A percentile compares a stretch with the other conserved stretches of the same genome.
These are phyloP conservation scores for Hypoxylon sp. DNA, from an alignment of 2,329 filamentous ascomycete species.

Conservation along the genomic window DNA sequence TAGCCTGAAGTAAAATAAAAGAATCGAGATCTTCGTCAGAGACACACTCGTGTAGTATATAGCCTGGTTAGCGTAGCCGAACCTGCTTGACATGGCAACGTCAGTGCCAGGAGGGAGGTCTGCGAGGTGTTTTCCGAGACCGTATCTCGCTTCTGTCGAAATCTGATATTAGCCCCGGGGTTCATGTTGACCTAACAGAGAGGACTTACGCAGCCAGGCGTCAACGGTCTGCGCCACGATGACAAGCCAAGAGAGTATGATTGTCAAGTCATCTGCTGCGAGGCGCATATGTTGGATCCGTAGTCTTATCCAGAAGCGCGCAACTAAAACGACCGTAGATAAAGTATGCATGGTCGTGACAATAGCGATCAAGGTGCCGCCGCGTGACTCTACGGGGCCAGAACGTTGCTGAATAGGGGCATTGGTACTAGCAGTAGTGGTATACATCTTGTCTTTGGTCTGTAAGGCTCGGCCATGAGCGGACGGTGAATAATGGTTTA, in stretches of 20 bases:
- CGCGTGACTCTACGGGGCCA: not conserved
- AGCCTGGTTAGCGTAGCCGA: not conserved
- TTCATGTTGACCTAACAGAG: not conserved
- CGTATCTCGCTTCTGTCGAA: constrained; percentile 3
- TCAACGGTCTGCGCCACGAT: not conserved
- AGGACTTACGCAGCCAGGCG: not conserved
- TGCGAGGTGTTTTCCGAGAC: not conserved
- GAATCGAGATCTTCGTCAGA: constrained; percentile 1
- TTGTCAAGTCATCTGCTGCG: constrained; percentile 4
- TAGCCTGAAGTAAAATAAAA: constrained; percentile 1
- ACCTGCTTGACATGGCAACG: not conserved
- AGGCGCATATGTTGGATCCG: not conserved
- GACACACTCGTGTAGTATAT: not conserved
- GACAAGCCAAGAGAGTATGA: not conserved
- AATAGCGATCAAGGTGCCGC: not conserved
- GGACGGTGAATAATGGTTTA: not conserved
- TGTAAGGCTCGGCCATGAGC: not conserved
- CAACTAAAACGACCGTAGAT: not conserved
- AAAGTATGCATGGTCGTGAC: not conserved
- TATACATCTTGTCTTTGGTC: not conserved
- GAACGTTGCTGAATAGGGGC: not conserved
- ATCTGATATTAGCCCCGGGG: not conserved
- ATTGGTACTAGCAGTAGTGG: not conserved
- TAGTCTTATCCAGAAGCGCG: constrained; percentile 5
- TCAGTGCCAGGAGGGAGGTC: not conserved